Evolutionary conservation across 1,284 basidiomycete genomes (phyloP).

Genomic region (Hortiboletus rubellus): DNA sequence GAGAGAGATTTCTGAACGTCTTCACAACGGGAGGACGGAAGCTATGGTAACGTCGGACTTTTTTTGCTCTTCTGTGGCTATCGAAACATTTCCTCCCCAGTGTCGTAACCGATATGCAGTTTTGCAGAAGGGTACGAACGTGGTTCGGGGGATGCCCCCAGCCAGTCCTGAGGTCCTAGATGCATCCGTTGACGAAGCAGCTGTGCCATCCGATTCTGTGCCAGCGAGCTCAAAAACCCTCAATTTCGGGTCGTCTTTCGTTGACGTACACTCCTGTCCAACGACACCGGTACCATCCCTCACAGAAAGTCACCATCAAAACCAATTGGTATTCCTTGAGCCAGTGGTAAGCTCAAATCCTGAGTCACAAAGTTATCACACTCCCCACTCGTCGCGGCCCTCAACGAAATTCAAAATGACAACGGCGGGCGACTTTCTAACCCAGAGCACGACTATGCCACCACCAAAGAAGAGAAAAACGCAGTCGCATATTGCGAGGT

Average conservation of each 20-base stretch:
- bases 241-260: conserved; percentile 1
- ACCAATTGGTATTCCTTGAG: conserved; percentile 32
- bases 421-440: neutral
- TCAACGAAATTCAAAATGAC: conserved; percentile 3
- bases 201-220: neutral
- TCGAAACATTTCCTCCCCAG: conserved; percentile 33
- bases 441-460: conserved; percentile 4
- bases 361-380: conserved; percentile 2
- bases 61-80: neutral
- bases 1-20: conserved; percentile 45
- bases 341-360: conserved; percentile 28
- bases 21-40: conserved; percentile 53
- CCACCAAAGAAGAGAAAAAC: conserved; percentile 22
- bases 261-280: neutral
- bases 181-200: neutral
- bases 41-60: conserved; percentile 44
- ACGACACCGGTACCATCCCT: neutral
- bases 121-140: conserved; percentile 18
- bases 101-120: conserved; percentile 48
- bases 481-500: neutral
- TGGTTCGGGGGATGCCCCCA: neutral
- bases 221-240: neutral
- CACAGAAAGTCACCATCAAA: conserved; percentile 4
- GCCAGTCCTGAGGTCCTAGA: neutral
- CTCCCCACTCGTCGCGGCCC: neutral